phyloP scores from a whole-genome alignment of 495 filamentous ascomycete genomes.

The Talaromyces liani region DNA sequence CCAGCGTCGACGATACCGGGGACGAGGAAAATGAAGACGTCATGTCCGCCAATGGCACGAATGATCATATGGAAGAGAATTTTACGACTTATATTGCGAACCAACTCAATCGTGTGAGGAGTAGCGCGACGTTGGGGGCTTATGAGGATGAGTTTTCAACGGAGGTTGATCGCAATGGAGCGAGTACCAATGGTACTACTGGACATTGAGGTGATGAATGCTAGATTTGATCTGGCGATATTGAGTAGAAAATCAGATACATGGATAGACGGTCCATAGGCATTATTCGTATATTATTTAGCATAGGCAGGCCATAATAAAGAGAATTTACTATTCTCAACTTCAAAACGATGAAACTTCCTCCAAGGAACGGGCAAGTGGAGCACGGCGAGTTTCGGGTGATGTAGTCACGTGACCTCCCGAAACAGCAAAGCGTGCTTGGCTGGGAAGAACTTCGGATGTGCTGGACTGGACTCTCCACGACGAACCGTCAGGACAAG shows the following conservation, averaged over 20 bases:
- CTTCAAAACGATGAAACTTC: background rate
- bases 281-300: background rate
- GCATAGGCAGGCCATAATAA: background rate
- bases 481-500: background rate
- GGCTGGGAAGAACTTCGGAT: slow-evolving; percentile 6
- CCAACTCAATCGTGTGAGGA: slow-evolving; percentile 58
- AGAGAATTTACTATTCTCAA: background rate
- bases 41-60: slow-evolving; percentile 15
- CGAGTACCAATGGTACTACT: background rate
- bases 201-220: background rate
- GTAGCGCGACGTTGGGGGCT: slow-evolving; percentile 39
- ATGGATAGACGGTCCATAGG: background rate
- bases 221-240: too few relatives aligned
- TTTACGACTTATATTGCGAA: slow-evolving; percentile 64
- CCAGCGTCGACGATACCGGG: slow-evolving; percentile 24
- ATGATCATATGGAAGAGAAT: slow-evolving; percentile 53
- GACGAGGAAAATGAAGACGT: slow-evolving; percentile 25
- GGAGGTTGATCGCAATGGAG: slow-evolving; percentile 24
- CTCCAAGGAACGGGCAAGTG: background rate
- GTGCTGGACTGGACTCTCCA: slow-evolving; percentile 4
- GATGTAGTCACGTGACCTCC: background rate
- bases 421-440: slow-evolving; percentile 1
- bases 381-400: slow-evolving; percentile 4
- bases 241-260: background rate
- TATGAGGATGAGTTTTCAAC: slow-evolving; percentile 59